These are phyloP conservation scores for Pythium vanterpoolii DNA, from an alignment of 352 stramenopile genomes.

Conservation along the genomic window DNA sequence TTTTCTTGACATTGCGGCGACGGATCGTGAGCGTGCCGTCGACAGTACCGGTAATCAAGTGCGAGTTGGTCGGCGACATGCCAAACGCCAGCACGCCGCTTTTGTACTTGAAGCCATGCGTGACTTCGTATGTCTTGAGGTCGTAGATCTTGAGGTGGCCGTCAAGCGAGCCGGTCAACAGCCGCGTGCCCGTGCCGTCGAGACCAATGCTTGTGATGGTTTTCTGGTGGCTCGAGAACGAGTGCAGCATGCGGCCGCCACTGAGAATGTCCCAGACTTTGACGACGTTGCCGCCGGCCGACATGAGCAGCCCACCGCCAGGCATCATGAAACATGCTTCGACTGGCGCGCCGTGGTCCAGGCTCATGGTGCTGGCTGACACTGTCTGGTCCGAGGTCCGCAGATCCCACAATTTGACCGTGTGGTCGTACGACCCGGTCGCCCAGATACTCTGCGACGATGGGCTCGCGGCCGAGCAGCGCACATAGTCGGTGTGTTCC, in stretches of 20 bases:
- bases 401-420: conserved; percentile 91
- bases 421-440: conserved; percentile 92
- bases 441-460: conserved; percentile 80
- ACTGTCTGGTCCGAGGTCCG: conserved; percentile 66
- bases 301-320: conserved; percentile 78
- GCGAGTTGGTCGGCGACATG: conserved; percentile 82
- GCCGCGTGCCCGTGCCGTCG: conserved; percentile 81
- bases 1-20: conserved; percentile 66
- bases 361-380: conserved; percentile 40
- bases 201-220: conserved; percentile 90
- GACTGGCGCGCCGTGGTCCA: conserved; percentile 88
- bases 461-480: conserved; percentile 63
- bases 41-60: conserved; percentile 74
- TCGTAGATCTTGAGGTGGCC: conserved; percentile 94
- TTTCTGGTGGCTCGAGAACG: conserved; percentile 92
- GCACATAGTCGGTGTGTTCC: conserved; percentile 90
- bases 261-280: conserved; percentile 93
- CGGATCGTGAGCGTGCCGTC: conserved; percentile 84
- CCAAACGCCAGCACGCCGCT: conserved; percentile 77
- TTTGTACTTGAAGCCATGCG: conserved; percentile 87
- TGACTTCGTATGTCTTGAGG: conserved; percentile 89
- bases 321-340: conserved; percentile 86
- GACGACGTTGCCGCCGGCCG: conserved; percentile 85
- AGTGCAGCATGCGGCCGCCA: conserved; percentile 80
- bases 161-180: conserved; percentile 90